A percentile compares a stretch with the other conserved stretches of the same genome.
Conservation (phyloP, 2,329 filamentous ascomycete genomes). For the Fusarium torreyae region DNA sequence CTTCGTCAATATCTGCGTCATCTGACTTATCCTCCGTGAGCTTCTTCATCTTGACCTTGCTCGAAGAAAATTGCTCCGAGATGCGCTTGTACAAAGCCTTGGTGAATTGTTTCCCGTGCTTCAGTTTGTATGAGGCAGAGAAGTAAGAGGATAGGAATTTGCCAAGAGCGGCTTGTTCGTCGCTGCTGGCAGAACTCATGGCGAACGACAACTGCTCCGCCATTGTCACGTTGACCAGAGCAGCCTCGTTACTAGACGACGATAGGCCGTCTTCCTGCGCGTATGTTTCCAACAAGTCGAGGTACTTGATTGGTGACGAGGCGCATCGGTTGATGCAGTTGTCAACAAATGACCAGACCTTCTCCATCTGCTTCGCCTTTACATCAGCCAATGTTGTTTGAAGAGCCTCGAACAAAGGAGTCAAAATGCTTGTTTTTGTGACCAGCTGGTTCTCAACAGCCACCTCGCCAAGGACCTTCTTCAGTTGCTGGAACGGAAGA, state of each 20-base stretch:
- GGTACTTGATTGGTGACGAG: conserved; percentile 84
- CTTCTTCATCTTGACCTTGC: conserved; percentile 46
- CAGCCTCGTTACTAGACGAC: conserved; percentile 54
- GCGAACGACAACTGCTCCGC: conserved; percentile 85
- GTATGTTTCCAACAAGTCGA: conserved; percentile 75
- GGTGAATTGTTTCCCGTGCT: conserved; percentile 58
- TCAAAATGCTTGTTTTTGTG: conserved; percentile 64
- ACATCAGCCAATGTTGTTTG: conserved; percentile 42
- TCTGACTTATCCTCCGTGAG: conserved; percentile 36
- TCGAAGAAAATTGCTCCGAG: conserved; percentile 50
- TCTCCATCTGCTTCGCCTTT: conserved; percentile 52
- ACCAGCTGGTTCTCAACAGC: conserved; percentile 78
- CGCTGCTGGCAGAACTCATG: conserved; percentile 64
- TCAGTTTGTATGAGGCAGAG: conserved; percentile 65
- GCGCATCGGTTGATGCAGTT: conserved; percentile 85
- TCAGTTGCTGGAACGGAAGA: conserved; percentile 61
- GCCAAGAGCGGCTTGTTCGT: conserved; percentile 64
- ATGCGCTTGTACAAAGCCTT: conserved; percentile 52
- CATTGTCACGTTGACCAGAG: conserved; percentile 78
- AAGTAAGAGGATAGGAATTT: conserved; percentile 73
- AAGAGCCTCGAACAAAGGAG: conserved; percentile 61
- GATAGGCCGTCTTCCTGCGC: conserved; percentile 50
- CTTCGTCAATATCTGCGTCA: conserved; percentile 34
- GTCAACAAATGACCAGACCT: conserved; percentile 81
- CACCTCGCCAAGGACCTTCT: conserved; percentile 71